A percentile compares a stretch with the other conserved stretches of the same genome.
Evolutionary conservation across 768 basidiomycete species (phyloP).

Genomic region (Sarcodon sp.): DNA sequence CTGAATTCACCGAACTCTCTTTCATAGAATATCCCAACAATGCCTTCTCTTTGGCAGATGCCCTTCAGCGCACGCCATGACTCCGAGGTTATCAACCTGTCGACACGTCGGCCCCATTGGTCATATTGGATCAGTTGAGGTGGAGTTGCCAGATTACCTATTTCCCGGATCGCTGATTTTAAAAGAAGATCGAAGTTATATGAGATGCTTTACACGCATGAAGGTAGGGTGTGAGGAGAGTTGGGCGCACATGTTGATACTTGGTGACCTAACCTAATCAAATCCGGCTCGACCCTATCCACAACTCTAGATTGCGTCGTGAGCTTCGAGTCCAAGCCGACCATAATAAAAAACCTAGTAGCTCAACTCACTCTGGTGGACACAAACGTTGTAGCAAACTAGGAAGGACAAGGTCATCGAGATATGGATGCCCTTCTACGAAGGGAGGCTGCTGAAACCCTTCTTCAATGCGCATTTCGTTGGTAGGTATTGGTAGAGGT

Average conservation of each 20-base stretch:
- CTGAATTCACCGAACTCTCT: constrained; percentile 47
- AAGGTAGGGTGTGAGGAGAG: neutral
- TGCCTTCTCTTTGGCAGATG: constrained; percentile 46
- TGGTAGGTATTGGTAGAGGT: neutral
- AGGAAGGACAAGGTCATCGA: constrained; percentile 49
- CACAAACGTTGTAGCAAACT: constrained; percentile 43
- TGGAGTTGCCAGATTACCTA: constrained; percentile 28
- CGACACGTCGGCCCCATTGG: constrained; percentile 58
- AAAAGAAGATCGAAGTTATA: neutral
- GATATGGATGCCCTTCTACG: constrained; percentile 46
- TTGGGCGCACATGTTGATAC: constrained; percentile 31
- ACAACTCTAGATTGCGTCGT: constrained; percentile 10
- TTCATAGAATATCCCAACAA: constrained; percentile 57
- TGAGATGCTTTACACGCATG: neutral
- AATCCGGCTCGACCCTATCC: constrained; percentile 42
- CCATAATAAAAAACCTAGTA: neutral
- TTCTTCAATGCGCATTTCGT: constrained; percentile 45
- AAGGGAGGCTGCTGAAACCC: constrained; percentile 56
- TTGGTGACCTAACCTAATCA: constrained; percentile 45
- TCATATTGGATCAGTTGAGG: constrained; percentile 57
- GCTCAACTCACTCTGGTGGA: constrained; percentile 26
- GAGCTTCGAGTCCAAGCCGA: constrained; percentile 15
- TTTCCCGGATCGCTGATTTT: constrained; percentile 35
- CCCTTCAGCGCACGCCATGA: constrained; percentile 62
- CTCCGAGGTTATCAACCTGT: constrained; percentile 56